Evolutionary conservation across 2,329 filamentous ascomycete species (phyloP), one percentile per base, ranked within the genome.

Genomic region (Neurospora sp.): DNA sequence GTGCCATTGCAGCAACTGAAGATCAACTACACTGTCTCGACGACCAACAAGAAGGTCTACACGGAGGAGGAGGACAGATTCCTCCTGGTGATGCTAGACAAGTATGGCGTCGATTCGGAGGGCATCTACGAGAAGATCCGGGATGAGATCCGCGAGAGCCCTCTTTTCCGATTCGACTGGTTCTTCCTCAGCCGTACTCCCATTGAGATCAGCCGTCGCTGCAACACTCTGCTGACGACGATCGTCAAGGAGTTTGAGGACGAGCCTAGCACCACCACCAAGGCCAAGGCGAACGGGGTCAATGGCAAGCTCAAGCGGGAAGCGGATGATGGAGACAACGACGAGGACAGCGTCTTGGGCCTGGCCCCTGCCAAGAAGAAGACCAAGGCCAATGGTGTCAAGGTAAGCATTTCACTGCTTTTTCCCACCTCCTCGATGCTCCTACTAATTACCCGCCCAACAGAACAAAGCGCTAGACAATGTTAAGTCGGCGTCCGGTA

Each of bases 1-100:
- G 95, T 98, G 67, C 96, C 96, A 33, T 86, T 99, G 17, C 96
- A 99, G 80, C 96, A 99, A 81, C 89, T 99, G 77, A 97, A 97
- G 84, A 93, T 99, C 83, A 98, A 97, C 82, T 99, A 99, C 81
- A 97, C 94, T 0, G 96, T 99, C 37, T 97, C 93, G 6, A 99
- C 96, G 2, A 99, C 96, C 10, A 99, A 99, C 87, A 99, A 99
- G 84, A 99, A 99, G 83, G 94, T 99, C 0, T 99, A 99, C 79
- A 98, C 94, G 0, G 96, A 99, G 79, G 96, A 99, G 78, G 96
- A 99, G 80, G 96, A 99, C 78, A 89, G 96, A 3, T 99, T 99
- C 82, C 82, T 99, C 68, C 86, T 99, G 40, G 95, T 99, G 67
- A 91, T 97, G 82, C 86, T 99, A 6, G 93, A 99, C 81, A 92